Evolutionary conservation across 768 basidiomycete species (phyloP), one percentile per base, ranked within the genome.

Genomic region (Tylopilus subfusipes): DNA sequence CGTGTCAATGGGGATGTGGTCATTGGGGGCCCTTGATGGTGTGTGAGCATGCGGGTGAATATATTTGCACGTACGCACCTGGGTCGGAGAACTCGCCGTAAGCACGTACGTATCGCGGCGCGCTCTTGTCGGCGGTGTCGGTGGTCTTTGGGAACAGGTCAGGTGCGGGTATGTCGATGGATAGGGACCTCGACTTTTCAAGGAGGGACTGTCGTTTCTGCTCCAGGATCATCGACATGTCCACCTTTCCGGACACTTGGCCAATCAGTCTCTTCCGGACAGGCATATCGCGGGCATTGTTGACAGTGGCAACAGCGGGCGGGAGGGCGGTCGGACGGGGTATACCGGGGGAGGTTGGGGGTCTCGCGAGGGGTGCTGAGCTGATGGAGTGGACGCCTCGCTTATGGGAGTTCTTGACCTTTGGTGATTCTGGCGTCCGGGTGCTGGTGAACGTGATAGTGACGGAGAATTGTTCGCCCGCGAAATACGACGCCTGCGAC

Each of bases 401-500:
- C 66, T 79, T 86, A 66, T 93, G 88, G 0, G 77, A 61, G 57
- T 68, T 67, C 38, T 53, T 75, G 57, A 46, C 60, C 59, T 58
- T 69, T 13, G 71, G 75, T 0, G 72, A 62, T 43, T 76, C 67
- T 5, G 83, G 77, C 0, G 84, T 77, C 25, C 83, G 83, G 5
- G 84, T 86, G 68, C 96, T 97, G 47, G 88, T 86, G 70, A 97
- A 93, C 0, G 89, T 88, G 60, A 98, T 84, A 4, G 84, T 87
- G 13, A 90, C 91, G 3, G 84, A 77, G 71, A 96, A 92, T 0
- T 81, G 75, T 71, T 98, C 95, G 53, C 95, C 95, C 0, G 95
- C 92, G 68, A 95, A 98, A 73, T 88, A 98, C 0, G 93, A 90
- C 0, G 91, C 88, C 57, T 93, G 88, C 0, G 88, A 78, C 2